Evolutionary conservation across 208 protist species (phyloP).

Genomic region (Trichomonas vaginalis): DNA sequence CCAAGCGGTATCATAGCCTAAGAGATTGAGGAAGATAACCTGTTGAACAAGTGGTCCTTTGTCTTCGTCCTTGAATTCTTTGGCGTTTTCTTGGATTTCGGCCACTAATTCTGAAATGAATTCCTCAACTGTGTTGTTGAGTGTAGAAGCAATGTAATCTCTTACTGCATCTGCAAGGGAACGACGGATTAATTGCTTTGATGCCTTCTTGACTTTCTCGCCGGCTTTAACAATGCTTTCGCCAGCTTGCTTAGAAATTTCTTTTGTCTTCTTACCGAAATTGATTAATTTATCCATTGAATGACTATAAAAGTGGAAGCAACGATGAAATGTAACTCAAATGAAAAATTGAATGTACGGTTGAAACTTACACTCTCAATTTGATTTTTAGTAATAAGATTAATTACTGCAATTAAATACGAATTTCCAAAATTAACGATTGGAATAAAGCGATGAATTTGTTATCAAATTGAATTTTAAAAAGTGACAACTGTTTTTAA

Average conservation of each 20-base stretch:
- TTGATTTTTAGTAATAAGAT: too few relatives aligned
- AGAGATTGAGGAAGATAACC: not conserved
- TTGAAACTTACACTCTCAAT: too few relatives aligned
- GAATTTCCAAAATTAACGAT: too few relatives aligned
- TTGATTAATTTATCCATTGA: not conserved
- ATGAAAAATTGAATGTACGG: too few relatives aligned
- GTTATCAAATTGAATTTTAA: too few relatives aligned
- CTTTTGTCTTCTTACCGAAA: not conserved
- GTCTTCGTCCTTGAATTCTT: not conserved
- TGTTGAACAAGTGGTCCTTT: not conserved
- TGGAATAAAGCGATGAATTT: too few relatives aligned
- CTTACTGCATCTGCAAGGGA: not conserved
- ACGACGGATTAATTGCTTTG: not conserved
- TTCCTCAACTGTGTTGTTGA: not conserved
- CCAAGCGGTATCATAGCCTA: not conserved
- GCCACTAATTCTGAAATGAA: not conserved
- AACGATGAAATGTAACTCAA: too few relatives aligned
- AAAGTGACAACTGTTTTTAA: too few relatives aligned
- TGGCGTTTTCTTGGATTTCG: not conserved
- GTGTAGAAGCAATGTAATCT: not conserved
- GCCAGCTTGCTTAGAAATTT: not conserved
- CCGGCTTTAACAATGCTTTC: not conserved
- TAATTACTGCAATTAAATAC: too few relatives aligned
- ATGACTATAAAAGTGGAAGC: too few relatives aligned
- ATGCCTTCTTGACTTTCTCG: not conserved